Evolutionary conservation across 148 eudicot species (phyloP).

Genomic region (Silene latifolia): DNA sequence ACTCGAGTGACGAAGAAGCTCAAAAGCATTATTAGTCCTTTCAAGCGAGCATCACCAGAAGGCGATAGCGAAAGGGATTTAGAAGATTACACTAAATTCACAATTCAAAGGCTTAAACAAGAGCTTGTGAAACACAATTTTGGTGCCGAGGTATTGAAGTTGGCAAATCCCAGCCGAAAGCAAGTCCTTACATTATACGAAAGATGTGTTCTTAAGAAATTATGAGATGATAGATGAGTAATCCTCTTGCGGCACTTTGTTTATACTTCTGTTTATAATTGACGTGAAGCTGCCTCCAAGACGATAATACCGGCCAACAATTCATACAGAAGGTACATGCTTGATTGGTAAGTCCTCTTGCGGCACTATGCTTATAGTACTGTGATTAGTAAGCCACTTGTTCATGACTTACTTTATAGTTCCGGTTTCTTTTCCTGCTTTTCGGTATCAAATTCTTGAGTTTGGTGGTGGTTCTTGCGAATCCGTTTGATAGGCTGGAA

Average conservation of each 20-base stretch:
- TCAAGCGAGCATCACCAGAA: slow-evolving; percentile 41
- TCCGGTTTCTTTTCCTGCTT: slow-evolving; percentile 1
- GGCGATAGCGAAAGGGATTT: slow-evolving; percentile 43
- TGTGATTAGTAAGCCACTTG: background rate
- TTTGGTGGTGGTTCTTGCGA: slow-evolving; percentile 6
- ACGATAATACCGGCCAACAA: background rate
- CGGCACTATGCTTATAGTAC: too few species aligned
- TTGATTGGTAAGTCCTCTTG: background rate
- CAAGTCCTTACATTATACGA: slow-evolving; percentile 81
- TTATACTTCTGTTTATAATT: slow-evolving; percentile 6
- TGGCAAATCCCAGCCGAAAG: slow-evolving; percentile 73
- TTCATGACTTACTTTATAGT: background rate
- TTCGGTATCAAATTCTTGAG: background rate
- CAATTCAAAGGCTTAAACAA: slow-evolving; percentile 68
- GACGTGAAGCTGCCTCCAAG: slow-evolving; percentile 2
- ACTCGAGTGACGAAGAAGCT: slow-evolving; percentile 57
- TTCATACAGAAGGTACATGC: background rate
- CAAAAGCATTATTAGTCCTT: slow-evolving; percentile 56
- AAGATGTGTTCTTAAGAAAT: slow-evolving; percentile 55
- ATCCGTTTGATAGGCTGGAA: slow-evolving; percentile 4
- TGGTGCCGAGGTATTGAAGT: slow-evolving; percentile 71
- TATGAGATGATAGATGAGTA: slow-evolving; percentile 21
- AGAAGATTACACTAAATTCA: slow-evolving; percentile 74
- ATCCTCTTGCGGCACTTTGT: background rate
- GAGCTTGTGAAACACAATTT: slow-evolving; percentile 74